Conservation (phyloP, 371 early-diverging fungal species). For the Vavraia culicis region DNA sequence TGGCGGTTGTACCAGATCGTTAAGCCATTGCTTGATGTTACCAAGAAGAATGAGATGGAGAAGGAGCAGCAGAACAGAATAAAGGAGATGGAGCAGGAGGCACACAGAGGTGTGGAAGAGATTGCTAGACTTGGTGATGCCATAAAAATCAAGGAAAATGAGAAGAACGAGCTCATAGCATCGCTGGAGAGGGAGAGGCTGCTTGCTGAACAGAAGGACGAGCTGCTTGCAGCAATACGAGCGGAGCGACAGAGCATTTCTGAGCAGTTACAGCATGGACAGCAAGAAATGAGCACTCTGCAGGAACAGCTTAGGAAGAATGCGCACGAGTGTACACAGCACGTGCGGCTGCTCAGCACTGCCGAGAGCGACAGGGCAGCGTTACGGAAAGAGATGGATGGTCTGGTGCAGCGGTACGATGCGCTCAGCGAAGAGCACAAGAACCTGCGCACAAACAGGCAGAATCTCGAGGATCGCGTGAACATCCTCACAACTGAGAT, state of each 20-base stretch:
- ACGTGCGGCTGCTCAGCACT: too few relatives aligned
- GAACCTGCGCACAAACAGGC: too few relatives aligned
- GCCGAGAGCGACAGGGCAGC: too few relatives aligned
- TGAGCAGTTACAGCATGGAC: slow-evolving; percentile 10
- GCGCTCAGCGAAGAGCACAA: too few relatives aligned
- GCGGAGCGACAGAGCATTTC: slow-evolving; percentile 10
- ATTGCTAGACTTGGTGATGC: slow-evolving; percentile 42
- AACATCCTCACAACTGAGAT: too few relatives aligned
- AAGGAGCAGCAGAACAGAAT: slow-evolving; percentile 59
- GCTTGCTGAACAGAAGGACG: slow-evolving; percentile 4
- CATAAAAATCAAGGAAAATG: slow-evolving; percentile 20
- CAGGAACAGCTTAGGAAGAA: slow-evolving; percentile 12
- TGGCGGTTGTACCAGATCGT: slow-evolving; percentile 63
- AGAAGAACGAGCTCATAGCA: neutral
- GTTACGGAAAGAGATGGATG: too few relatives aligned
- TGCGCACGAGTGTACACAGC: neutral
- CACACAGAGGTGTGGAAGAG: slow-evolving; percentile 50
- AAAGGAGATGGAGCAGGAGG: slow-evolving; percentile 65
- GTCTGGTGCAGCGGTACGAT: too few relatives aligned
- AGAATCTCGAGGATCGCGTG: too few relatives aligned
- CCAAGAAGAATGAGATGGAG: slow-evolving; percentile 53
- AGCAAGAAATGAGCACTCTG: slow-evolving; percentile 18
- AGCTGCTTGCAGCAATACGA: slow-evolving; percentile 8
- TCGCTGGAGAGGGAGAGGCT: neutral
- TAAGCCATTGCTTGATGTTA: slow-evolving; percentile 75